Conservation (phyloP, 176 grass and related monocot species). For the Juncus inflexus region DNA sequence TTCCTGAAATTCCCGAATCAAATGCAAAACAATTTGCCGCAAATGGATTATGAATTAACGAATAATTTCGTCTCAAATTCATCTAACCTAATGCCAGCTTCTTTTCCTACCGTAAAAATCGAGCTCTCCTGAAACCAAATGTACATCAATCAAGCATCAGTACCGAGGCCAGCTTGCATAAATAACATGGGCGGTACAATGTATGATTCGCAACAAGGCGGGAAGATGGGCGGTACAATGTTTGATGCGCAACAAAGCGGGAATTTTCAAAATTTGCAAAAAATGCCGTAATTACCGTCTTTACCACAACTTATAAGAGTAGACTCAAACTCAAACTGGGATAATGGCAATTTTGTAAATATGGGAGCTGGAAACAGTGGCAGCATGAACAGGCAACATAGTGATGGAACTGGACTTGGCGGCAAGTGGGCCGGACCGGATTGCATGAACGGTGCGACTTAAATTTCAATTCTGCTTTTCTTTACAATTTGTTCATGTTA, state of each 20-base stretch:
- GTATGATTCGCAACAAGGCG: not conserved
- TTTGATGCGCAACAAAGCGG: conserved; percentile 9
- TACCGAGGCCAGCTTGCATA: too few relatives aligned
- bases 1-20: conserved; percentile 15
- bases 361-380: conserved; percentile 20
- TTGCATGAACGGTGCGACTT: conserved; percentile 18
- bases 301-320: conserved; percentile 19
- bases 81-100: conserved; percentile 9
- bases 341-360: not conserved
- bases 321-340: conserved; percentile 19
- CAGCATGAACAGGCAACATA: conserved; percentile 15
- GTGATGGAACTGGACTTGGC: not conserved
- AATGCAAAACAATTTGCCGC: conserved; percentile 16
- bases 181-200: not conserved
- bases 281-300: conserved; percentile 15
- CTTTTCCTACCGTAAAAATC: conserved; percentile 23
- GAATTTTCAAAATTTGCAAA: conserved; percentile 25
- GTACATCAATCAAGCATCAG: conserved; percentile 12
- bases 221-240: not conserved
- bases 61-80: conserved; percentile 7
- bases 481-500: too few relatives aligned
- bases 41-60: conserved; percentile 21
- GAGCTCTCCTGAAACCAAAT: conserved; percentile 21
- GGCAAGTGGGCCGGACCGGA: conserved; percentile 14
- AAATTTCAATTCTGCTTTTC: too few relatives aligned